Base-by-base conservation (phyloP, 2,329 filamentous ascomycete genomes). In the Colletotrichum tofieldiae region DNA sequence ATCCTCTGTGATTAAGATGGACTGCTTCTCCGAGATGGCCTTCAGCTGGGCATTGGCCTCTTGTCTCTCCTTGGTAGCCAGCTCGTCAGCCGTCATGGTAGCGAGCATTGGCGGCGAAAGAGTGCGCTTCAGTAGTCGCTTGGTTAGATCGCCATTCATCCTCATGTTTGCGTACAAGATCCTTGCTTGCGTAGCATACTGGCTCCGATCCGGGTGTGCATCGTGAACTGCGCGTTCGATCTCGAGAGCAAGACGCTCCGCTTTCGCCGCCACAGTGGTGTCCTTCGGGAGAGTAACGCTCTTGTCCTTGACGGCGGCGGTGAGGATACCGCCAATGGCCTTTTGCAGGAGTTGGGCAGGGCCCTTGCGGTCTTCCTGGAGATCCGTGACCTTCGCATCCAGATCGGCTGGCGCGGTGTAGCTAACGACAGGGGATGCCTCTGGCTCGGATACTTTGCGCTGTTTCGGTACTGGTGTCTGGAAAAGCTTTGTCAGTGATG, bases 51-150 rank as follows among this genome's bases (percentile, higher is more conserved):
- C 93, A 32, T 90, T 93, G 79, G 94, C 90, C 37, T 88, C 88
- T 80, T 98, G 94, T 78, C 95, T 88, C 80, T 98, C 95, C 75
- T 97, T 93, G 68, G 94, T 97, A 1, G 95, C 95, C 87, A 99
- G 94, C 78, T 98, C 94, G 78, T 96, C 93, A 1, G 93, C 90
- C 18, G 91, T 92, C 96, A 99, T 98, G 64, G 90, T 89, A n/a
- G 94, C 93, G 56, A 99, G 87, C 68, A 91, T 90, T n/a, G 92
- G 86, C 0, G 96, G 91, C 8, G 92, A 90, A 45, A 98, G 85
- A 41, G 88, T 90, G 64, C 91, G 90, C 73, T 89, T 89, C n/a
- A 98, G 85, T 65, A 99, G 85, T 51, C 93, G 90, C 77, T 92
- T 89, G 64, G 93, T 90, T 55, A 99, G 86, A 76, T 94, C 91